Conservation (phyloP, 805 yeast species). For the Clavispora carvajalis region DNA sequence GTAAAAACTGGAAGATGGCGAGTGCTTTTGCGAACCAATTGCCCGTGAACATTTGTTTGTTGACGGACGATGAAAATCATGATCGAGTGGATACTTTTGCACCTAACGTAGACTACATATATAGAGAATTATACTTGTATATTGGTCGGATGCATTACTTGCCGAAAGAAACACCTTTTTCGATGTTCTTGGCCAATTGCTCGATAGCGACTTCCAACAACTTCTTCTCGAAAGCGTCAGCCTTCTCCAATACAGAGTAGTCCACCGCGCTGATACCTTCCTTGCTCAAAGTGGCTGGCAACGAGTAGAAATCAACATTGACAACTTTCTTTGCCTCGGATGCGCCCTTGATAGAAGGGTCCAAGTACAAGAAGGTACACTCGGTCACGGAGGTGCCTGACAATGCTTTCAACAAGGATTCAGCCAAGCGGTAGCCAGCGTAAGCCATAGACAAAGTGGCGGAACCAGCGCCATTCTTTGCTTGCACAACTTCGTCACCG, state of each 20-base stretch:
- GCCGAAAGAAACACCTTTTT: conserved; percentile 50
- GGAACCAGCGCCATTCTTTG: conserved; percentile 91
- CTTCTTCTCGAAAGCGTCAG: conserved; percentile 50
- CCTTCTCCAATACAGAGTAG: conserved; percentile 44
- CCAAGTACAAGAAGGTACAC: conserved; percentile 49
- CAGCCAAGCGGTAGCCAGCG: conserved; percentile 82
- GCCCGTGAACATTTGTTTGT: too few species aligned
- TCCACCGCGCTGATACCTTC: conserved; percentile 56
- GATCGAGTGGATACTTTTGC: too few species aligned
- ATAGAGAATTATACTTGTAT: too few species aligned
- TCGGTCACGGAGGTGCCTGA: conserved; percentile 29
- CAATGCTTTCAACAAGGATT: conserved; percentile 37
- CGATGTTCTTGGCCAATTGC: conserved; percentile 51
- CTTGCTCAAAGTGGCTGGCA: conserved; percentile 53
- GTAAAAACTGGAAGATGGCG: too few species aligned
- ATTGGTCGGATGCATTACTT: too few species aligned
- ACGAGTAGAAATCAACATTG: conserved; percentile 50
- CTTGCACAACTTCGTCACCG: conserved; percentile 95
- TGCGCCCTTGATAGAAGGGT: conserved; percentile 47
- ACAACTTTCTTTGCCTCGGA: conserved; percentile 44
- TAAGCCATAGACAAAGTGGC: conserved; percentile 96
- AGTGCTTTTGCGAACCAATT: too few species aligned
- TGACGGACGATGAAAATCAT: too few species aligned
- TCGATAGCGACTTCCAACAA: conserved; percentile 49
- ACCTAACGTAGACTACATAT: too few species aligned